A percentile compares a stretch with the other conserved stretches of the same genome.
Evolutionary conservation across 345 rosid species (phyloP).

Genomic region (Eucalyptus erythrocorys): DNA sequence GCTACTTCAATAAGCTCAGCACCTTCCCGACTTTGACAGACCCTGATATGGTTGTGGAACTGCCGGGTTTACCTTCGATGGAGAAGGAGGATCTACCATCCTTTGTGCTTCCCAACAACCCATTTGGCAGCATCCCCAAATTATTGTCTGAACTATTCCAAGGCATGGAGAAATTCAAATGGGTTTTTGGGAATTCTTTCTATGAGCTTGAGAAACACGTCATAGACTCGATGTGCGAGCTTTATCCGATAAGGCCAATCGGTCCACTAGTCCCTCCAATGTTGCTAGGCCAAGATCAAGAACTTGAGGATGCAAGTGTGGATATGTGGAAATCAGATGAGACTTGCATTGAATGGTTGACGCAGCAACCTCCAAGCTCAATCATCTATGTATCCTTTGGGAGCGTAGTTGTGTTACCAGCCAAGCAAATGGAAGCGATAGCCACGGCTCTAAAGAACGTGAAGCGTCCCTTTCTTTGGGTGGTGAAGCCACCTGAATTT

Average conservation of each 20-base stretch:
- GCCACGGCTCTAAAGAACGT: conserved; percentile 16
- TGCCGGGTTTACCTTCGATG: conserved; percentile 32
- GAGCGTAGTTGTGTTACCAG: conserved; percentile 11
- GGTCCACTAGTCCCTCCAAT: conserved; percentile 38
- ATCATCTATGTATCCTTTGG: conserved; percentile 45
- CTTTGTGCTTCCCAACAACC: conserved; percentile 24
- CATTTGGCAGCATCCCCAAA: background rate
- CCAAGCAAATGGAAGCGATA: conserved; percentile 15
- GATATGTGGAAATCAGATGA: conserved; percentile 25
- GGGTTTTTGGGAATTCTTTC: conserved; percentile 38
- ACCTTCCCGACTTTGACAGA: conserved; percentile 13
- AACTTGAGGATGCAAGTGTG: background rate
- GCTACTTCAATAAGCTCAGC: conserved; percentile 13
- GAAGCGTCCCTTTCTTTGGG: conserved; percentile 30
- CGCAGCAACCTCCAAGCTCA: conserved; percentile 4
- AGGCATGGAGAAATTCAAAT: conserved; percentile 11
- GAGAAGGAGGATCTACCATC: conserved; percentile 28
- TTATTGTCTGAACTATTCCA: conserved; percentile 4
- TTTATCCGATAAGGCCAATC: conserved; percentile 16
- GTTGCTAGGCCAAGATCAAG: conserved; percentile 9
- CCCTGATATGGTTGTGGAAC: conserved; percentile 4
- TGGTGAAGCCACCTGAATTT: conserved; percentile 10
- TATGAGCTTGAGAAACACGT: conserved; percentile 27
- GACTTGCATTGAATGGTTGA: conserved; percentile 27
- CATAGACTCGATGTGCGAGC: conserved; percentile 13